A percentile compares a stretch with the other conserved stretches of the same genome.
phyloP scores from a whole-genome alignment of 106 monocot genomes.

The Cymbidium sinense region DNA sequence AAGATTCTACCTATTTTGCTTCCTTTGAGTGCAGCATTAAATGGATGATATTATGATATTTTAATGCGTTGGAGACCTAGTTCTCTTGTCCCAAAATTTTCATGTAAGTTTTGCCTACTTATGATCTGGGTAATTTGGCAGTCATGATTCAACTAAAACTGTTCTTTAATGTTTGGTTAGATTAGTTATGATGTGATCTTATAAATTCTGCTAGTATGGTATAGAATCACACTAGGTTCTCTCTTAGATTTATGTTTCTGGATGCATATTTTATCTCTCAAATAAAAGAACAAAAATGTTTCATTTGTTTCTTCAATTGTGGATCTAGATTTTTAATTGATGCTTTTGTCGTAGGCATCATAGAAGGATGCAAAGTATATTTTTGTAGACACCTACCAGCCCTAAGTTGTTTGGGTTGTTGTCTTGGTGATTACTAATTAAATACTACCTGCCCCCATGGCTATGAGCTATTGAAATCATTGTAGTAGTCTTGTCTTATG shows the following conservation, averaged over 20 bases:
- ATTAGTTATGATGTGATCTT: background rate
- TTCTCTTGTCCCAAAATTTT: constrained; percentile 4
- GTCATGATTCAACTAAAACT: background rate
- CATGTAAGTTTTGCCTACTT: constrained; percentile 6
- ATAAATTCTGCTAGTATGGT: background rate
- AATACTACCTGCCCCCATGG: background rate
- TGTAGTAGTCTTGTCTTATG: background rate
- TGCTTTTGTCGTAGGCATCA: too few species aligned
- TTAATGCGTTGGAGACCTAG: constrained; percentile 3
- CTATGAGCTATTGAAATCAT: background rate
- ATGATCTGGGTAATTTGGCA: background rate
- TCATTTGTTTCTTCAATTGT: background rate
- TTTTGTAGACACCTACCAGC: background rate
- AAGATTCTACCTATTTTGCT: constrained; percentile 1
- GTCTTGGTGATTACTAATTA: background rate
- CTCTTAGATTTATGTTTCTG: background rate
- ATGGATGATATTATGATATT: constrained; percentile 12
- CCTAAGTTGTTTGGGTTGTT: background rate
- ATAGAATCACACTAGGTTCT: background rate
- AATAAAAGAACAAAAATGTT: background rate
- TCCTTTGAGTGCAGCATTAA: constrained; percentile 12
- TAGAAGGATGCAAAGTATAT: background rate
- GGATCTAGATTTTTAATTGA: background rate
- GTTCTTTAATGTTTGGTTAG: background rate
- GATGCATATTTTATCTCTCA: background rate